Evolutionary conservation across 345 rosid genomes (phyloP), one percentile per base, ranked within the genome.

Genomic region (Psidium friedrichsthalianum): DNA sequence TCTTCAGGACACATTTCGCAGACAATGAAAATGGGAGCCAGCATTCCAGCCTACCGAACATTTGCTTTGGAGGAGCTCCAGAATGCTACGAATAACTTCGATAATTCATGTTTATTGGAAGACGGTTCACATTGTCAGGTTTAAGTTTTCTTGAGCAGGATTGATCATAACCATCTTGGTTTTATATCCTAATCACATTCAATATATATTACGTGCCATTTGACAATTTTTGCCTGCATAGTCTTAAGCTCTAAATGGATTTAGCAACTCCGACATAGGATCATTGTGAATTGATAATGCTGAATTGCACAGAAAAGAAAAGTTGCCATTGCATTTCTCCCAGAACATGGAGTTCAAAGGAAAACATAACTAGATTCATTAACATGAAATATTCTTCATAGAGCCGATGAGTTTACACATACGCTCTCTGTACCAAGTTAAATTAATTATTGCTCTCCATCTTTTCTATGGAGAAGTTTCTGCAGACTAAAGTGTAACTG

Each of bases 1-100:
- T 80, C 84, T 74, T 83, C 90, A 94, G 95, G 93, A 86, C 55
- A 88, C 53, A 94, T 93, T 87, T 93, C 94, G 52, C 90, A 91
- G 85, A 93, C 94, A 86, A 93, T 93, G 96, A 94, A 92, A 89
- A 87, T 93, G 88, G 96, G 96, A 82, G 91, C 95, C 74, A 85
- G 49, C 82, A 92, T 91, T 51, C 93, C 95, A 22, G 82, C 88
- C 52, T 93, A 91, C 88, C 90, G 94, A 84, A 83, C 92, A 29
- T 94, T 92, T 86, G 81, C 92, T 64, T 29, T 93, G 87, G 96
- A 93, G 85, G 95, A 94, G 85, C 92, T 93, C n/a, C 90, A 91
- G 85, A 91, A 93, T 83, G 92, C 94, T 51, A 94, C 95, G 4
- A 87, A 87, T 74, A 87, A 91, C 85, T 94, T 93, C 54, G 76